Evolutionary conservation across 805 yeast species (phyloP).

Genomic region (Yarrowia hollandica): DNA sequence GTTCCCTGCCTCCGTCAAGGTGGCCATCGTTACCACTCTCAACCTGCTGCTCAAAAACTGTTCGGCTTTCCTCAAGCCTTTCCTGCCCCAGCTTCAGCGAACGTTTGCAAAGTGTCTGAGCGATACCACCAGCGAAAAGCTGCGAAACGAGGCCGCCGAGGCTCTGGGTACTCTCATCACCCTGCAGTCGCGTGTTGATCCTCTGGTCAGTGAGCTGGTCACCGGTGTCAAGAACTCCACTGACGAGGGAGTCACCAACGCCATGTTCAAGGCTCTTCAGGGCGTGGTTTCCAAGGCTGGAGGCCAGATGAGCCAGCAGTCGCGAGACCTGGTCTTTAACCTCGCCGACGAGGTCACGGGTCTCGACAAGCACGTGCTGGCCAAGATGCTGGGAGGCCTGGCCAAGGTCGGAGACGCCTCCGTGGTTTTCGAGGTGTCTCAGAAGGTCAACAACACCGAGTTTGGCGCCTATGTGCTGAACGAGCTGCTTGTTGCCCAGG

Average conservation of each 20-base stretch:
- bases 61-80: constrained; percentile 90
- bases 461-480: constrained; percentile 36
- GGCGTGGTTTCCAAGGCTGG: constrained; percentile 85
- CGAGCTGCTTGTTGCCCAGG: constrained; percentile 34
- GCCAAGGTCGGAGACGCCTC: constrained; percentile 58
- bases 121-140: constrained; percentile 66
- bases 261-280: constrained; percentile 80
- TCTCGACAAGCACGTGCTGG: constrained; percentile 53
- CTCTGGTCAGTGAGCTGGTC: constrained; percentile 80
- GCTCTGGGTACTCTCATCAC: constrained; percentile 87
- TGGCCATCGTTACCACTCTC: constrained; percentile 87
- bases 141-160: constrained; percentile 81
- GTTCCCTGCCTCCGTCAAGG: constrained; percentile 84
- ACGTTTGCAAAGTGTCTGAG: constrained; percentile 90
- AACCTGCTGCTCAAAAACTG: constrained; percentile 75
- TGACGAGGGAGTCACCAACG: constrained; percentile 73
- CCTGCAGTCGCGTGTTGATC: constrained; percentile 91
- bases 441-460: constrained; percentile 23
- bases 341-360: constrained; percentile 70
- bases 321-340: constrained; percentile 65
- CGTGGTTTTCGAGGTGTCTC: constrained; percentile 31
- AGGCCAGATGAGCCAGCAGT: constrained; percentile 66
- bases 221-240: constrained; percentile 64
- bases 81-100: constrained; percentile 95
- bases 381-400: constrained; percentile 73